These are phyloP conservation scores for Ceratobasidium sp. DNA, from an alignment of 1,284 basidiomycete genomes.

Conservation along the genomic window DNA sequence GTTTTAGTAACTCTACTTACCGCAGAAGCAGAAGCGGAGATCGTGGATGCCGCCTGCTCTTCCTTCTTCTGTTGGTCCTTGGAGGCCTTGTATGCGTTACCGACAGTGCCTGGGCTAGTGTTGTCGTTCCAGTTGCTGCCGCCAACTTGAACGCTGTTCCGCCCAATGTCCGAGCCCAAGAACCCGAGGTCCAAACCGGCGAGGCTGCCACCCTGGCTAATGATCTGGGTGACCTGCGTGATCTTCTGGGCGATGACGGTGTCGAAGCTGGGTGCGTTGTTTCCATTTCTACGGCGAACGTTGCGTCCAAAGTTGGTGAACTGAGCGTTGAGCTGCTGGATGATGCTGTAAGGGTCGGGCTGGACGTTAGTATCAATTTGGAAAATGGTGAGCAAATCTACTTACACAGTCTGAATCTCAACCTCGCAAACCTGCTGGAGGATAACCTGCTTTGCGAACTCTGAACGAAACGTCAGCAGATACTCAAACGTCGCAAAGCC, in stretches of 20 bases:
- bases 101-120: conserved; percentile 50
- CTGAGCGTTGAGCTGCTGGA: conserved; percentile 50
- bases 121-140: conserved; percentile 52
- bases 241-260: conserved; percentile 49
- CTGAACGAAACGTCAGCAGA: not conserved
- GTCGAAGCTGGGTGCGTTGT: conserved; percentile 23
- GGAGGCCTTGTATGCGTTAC: conserved; percentile 20
- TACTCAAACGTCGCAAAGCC: not conserved
- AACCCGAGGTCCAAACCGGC: conserved; percentile 51
- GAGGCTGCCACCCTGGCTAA: conserved; percentile 47
- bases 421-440: conserved; percentile 52
- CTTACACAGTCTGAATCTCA: conserved; percentile 52
- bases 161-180: conserved; percentile 49
- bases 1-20: not conserved
- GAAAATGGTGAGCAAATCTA: not conserved
- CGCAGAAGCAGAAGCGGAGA: not conserved
- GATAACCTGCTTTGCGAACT: conserved; percentile 46
- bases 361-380: too few relatives aligned
- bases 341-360: conserved; percentile 32
- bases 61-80: conserved; percentile 6
- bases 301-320: conserved; percentile 50
- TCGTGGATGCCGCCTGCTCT: not conserved
- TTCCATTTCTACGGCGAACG: conserved; percentile 46
- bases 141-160: conserved; percentile 47
- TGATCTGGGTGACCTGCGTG: conserved; percentile 47